Evolutionary conservation across 495 filamentous ascomycete species (phyloP).

Genomic region (Penicillium herquei): DNA sequence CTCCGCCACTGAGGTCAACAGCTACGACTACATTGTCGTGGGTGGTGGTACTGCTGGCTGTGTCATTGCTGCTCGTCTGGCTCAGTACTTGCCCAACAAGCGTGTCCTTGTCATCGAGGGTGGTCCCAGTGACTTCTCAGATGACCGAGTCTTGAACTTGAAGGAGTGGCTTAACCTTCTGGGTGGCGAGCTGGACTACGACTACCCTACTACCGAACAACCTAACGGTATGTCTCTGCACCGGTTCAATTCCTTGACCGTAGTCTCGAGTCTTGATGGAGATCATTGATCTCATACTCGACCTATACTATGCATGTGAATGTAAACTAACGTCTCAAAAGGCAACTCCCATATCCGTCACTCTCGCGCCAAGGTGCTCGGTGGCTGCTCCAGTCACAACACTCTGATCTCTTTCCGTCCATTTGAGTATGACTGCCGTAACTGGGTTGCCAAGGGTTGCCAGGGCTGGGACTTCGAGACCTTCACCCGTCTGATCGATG

Average conservation of each 20-base stretch:
- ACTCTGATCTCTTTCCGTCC: conserved; percentile 83
- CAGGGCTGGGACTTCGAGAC: conserved; percentile 76
- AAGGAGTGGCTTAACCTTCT: conserved; percentile 77
- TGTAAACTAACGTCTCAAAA: conserved; percentile 21
- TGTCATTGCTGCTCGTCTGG: conserved; percentile 73
- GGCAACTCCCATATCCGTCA: conserved; percentile 83
- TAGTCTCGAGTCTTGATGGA: neutral
- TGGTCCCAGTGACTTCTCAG: conserved; percentile 59
- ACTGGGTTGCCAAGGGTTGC: conserved; percentile 71
- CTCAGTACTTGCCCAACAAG: conserved; percentile 65
- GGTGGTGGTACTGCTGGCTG: conserved; percentile 87
- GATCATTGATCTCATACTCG: neutral
- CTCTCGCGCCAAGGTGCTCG: conserved; percentile 80
- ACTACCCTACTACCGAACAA: conserved; percentile 83
- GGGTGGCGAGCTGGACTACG: conserved; percentile 80
- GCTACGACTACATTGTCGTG: conserved; percentile 83
- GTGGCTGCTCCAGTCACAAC: conserved; percentile 85
- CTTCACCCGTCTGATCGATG: conserved; percentile 72
- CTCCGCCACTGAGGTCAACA: conserved; percentile 56
- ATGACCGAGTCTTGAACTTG: conserved; percentile 69
- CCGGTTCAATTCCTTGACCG: neutral
- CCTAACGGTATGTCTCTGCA: conserved; percentile 58
- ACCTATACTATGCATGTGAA: neutral
- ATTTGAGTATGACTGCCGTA: conserved; percentile 73
- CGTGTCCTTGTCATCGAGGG: conserved; percentile 65